Conservation (phyloP, 129 eudicot species). For the Pittosporum tobira region DNA sequence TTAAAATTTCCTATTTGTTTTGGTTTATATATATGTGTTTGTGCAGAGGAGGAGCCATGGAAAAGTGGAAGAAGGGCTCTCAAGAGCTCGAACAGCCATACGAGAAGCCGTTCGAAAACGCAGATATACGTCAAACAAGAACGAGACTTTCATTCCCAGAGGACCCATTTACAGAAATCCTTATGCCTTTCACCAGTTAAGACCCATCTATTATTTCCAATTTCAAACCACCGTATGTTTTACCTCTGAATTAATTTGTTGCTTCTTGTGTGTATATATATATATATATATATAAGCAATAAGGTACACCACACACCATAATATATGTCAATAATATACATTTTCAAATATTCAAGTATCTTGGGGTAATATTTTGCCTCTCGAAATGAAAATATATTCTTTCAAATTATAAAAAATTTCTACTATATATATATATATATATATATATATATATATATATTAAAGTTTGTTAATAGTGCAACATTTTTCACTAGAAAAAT, state of each 20-base stretch:
- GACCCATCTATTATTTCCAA: background rate
- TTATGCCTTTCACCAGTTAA: conserved; percentile 61
- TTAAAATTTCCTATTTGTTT: background rate
- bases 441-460: background rate
- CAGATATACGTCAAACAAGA: conserved; percentile 15
- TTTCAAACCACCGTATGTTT: background rate
- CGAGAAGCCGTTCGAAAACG: conserved; percentile 29
- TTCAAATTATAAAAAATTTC: too few species aligned
- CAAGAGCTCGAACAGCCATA: conserved; percentile 61
- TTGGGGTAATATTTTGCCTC: too few species aligned
- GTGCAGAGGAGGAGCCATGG: conserved; percentile 15
- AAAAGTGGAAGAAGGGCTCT: conserved; percentile 42
- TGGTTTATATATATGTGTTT: conserved; percentile 1
- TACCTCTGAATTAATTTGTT: background rate
- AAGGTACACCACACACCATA: too few species aligned
- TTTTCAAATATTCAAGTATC: too few species aligned
- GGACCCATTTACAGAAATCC: conserved; percentile 59
- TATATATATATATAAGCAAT: too few species aligned
- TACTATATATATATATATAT: too few species aligned
- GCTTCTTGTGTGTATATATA: background rate
- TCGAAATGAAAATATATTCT: too few species aligned
- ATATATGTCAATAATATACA: too few species aligned
- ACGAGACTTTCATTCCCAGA: conserved; percentile 34
- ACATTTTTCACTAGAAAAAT: too few species aligned
- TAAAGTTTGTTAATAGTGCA: background rate